A percentile compares a stretch with the other conserved stretches of the same genome.
Evolutionary conservation across 257 asterid species (phyloP).

Genomic region (Ballota nigra): DNA sequence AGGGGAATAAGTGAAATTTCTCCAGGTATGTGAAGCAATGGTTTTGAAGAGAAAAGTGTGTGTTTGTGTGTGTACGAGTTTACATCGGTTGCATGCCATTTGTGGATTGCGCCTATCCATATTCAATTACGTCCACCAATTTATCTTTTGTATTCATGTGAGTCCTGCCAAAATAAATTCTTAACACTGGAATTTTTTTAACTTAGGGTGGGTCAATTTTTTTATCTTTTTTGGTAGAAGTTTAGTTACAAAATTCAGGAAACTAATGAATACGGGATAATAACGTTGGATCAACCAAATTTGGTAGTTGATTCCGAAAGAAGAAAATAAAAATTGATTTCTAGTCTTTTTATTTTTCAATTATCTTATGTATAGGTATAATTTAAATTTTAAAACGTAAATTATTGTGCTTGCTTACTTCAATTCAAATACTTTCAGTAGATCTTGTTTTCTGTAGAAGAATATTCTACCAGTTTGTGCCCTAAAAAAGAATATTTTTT

Average conservation of each 20-base stretch:
- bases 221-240: too few relatives aligned
- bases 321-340: not conserved
- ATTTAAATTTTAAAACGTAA: too few relatives aligned
- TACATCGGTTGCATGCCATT: conserved; percentile 57
- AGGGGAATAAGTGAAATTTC: conserved; percentile 19
- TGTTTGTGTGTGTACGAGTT: conserved; percentile 10
- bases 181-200: not conserved
- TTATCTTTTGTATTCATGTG: conserved; percentile 49
- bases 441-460: not conserved
- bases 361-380: not conserved
- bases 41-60: not conserved
- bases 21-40: conserved; percentile 20
- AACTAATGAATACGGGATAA: too few relatives aligned
- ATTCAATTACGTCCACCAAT: conserved; percentile 65
- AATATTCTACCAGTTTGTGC: not conserved
- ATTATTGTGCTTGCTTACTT: too few relatives aligned
- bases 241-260: too few relatives aligned
- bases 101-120: conserved; percentile 62
- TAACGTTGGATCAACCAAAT: not conserved
- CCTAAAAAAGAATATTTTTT: not conserved
- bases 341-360: too few relatives aligned
- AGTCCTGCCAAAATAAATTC: conserved; percentile 25
- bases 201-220: not conserved
- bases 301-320: not conserved
- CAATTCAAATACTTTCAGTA: too few relatives aligned